These are phyloP conservation scores for Malassezia equina DNA, from an alignment of 1,284 basidiomycete genomes.

Conservation along the genomic window DNA sequence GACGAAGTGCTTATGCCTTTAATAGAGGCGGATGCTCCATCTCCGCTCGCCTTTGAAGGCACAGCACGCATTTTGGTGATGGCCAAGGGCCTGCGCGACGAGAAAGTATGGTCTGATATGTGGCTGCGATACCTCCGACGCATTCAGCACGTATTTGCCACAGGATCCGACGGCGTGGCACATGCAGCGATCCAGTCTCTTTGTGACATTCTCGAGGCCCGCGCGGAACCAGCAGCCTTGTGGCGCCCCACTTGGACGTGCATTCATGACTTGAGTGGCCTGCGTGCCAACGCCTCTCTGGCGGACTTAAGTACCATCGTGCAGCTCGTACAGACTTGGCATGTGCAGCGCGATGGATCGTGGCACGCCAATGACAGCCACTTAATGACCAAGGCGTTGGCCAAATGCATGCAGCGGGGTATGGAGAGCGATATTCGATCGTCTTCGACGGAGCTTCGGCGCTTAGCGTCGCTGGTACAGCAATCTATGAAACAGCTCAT, in stretches of 20 bases:
- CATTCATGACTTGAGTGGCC: neutral
- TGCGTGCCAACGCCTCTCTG: neutral
- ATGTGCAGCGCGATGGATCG: neutral
- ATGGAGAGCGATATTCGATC: neutral
- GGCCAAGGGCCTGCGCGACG: conserved; percentile 57
- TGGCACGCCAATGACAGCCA: neutral
- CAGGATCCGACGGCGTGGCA: neutral
- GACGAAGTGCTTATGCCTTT: conserved; percentile 79
- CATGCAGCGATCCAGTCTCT: conserved; percentile 11
- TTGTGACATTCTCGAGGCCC: neutral
- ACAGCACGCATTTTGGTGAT: conserved; percentile 77
- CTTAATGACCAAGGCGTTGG: neutral
- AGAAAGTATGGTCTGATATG: neutral
- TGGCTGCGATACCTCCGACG: conserved; percentile 6
- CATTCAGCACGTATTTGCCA: neutral
- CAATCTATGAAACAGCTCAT: neutral
- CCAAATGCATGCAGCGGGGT: neutral
- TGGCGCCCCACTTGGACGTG: conserved; percentile 1
- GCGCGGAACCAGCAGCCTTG: neutral
- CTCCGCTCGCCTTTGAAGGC: conserved; percentile 64
- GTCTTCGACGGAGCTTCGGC: neutral
- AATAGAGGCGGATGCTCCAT: conserved; percentile 57
- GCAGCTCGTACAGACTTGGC: neutral
- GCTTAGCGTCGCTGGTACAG: neutral
- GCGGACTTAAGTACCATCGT: neutral